Base-by-base conservation (phyloP, 202 grass and related monocot species). In the Schoenoplectus tabernaemontani region DNA sequence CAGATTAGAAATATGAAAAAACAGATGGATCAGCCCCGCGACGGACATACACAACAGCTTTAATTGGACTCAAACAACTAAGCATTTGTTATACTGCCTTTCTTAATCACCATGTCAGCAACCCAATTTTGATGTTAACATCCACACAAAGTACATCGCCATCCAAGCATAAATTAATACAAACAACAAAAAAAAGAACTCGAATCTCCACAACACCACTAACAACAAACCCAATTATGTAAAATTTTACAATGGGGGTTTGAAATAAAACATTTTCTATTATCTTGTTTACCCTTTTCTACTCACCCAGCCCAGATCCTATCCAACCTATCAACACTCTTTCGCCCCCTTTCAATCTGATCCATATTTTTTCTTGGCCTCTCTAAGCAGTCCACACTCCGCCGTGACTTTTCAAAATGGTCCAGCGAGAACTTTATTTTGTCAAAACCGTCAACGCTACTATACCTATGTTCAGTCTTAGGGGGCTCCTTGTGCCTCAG, bases 271-370 rank as follows among this genome's bases (percentile, higher is more conserved):
- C 36, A 61, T 80, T 80, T 80, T 64, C 78, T 80, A 80, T 80
- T 64, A 23, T 63, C 59, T 58, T 64, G 15, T 80, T 64, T 80
- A 58, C 57, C 41, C 41, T 64, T 80, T 64, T 65, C 23, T 64
- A 32, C 5, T 83, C 68, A 93, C 75, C 91, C 78, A 41, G 91
- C 91, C 91, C 91, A 93, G 78, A 93, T 78, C 78, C 91, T 84
- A 76, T 93, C 91, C 84, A 93, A 82, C 81, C 91, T 88, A 79
- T 93, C 91, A 15, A 93, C 77, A 12, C 88, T 93, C 80, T 93
- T 93, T 79, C 91, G 37, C 7, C 88, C 88, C 4, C 84, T 83
- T 47, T 93, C 91, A 17, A 90, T 62, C 59, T 90, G 91, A 61
- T 93, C 91, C 6, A 85, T 85, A 70, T 87, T 93, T 84, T 80